A percentile compares a stretch with the other conserved stretches of the same genome.
Evolutionary conservation across 352 stramenopile genomes (phyloP).

Genomic region (Phytopythium vexans): DNA sequence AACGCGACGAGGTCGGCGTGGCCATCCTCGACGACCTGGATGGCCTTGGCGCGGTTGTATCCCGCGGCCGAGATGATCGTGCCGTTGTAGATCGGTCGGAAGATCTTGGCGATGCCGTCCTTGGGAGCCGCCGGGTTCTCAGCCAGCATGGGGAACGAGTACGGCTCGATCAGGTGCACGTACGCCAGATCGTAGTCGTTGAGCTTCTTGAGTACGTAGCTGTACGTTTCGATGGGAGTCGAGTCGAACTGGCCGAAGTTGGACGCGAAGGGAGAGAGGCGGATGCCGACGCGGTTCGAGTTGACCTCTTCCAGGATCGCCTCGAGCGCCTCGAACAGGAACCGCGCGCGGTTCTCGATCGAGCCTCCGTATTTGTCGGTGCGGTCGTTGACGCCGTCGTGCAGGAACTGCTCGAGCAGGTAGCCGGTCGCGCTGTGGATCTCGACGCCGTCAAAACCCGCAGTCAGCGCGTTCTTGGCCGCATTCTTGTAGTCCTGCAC

Average conservation of each 20-base stretch:
- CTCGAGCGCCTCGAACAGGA: conserved; percentile 67
- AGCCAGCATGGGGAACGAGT: conserved; percentile 14
- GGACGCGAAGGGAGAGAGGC: conserved; percentile 19
- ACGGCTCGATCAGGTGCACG: conserved; percentile 36
- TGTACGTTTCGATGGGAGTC: conserved; percentile 23
- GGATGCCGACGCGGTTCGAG: conserved; percentile 21
- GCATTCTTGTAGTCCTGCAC: conserved; percentile 70
- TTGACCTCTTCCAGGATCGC: conserved; percentile 18
- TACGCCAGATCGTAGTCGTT: conserved; percentile 41
- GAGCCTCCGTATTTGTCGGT: conserved; percentile 78
- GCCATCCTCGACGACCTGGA: conserved; percentile 30
- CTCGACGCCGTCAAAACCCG: conserved; percentile 86
- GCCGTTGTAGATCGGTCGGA: conserved; percentile 43
- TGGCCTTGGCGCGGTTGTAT: conserved; percentile 25
- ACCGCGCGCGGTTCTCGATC: conserved; percentile 67
- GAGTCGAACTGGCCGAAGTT: conserved; percentile 29
- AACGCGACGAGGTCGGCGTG: conserved; percentile 40
- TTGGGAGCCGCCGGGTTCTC: conserved; percentile 10
- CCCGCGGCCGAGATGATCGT: conserved; percentile 31
- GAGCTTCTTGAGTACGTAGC: conserved; percentile 24
- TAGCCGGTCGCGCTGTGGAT: conserved; percentile 88
- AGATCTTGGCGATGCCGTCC: conserved; percentile 8
- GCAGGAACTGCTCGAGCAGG: conserved; percentile 85
- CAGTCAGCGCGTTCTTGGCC: conserved; percentile 65
- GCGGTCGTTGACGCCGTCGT: conserved; percentile 60